Evolutionary conservation across 2,329 filamentous ascomycete genomes (phyloP), one percentile per base, ranked within the genome.

Genomic region (Helotiales sp.): DNA sequence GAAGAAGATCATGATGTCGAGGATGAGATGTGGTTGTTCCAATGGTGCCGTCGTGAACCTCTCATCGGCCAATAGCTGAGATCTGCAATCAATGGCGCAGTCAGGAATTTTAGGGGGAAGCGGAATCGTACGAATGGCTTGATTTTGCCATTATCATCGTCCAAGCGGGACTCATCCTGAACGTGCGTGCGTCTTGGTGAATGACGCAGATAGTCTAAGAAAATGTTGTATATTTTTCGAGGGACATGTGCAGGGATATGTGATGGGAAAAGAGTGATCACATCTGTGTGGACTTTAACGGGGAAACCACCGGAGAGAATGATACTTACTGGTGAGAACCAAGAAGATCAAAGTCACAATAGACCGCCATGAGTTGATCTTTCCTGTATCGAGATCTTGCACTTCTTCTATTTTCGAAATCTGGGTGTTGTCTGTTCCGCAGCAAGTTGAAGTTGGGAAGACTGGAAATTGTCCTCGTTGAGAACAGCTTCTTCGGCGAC

Each of bases 1-100:
- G 79, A 93, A 93, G 79, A 93, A 93, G 17, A 83, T 79, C 88
- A 93, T 91, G 68, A 92, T 92, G 68, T 93, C 89, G 71, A 91
- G 0, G 90, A 90, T 1, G 82, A 82, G 71, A 93, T 93, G 73
- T 88, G 82, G 72, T 91, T 80, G 1, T 82, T 0, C 90, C 90
- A 7, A 91, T 77, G 0, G 87, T 92, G 1, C 90, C 91, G 72
- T 87, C 90, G n/a, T 85, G 81, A 0, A 93, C 89, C 78, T 93
- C 91, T 64, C 84, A 71, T 24, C 84, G 80, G 1, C 89, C 89
- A 73, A 93, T 93, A 6, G 90, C 89, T 24, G 83, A 74, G 60
- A 72, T 91, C 89, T 1, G 89, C 90, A 65, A 92, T 86, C 17
- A 93, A 78, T 0, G 91, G 91, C 1, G 89, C 89, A 0, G 90